phyloP scores from a whole-genome alignment of 2,329 filamentous ascomycete species.

The Hyphodiscus sp. region DNA sequence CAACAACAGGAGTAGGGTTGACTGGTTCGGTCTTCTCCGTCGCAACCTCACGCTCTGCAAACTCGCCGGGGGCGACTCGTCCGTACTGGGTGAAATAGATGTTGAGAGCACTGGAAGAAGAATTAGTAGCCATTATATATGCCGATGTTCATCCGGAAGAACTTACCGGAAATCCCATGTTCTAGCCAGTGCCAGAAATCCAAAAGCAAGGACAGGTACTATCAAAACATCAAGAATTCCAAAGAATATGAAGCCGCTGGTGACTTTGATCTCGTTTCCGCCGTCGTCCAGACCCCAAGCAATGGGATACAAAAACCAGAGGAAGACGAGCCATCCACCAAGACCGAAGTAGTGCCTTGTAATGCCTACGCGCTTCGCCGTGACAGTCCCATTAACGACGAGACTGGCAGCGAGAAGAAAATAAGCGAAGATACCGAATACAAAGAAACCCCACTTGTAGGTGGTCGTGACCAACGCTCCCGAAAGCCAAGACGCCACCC shows the following conservation, averaged over 20 bases:
- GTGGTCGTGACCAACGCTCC: slow-evolving; percentile 52
- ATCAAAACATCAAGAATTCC: slow-evolving; percentile 58
- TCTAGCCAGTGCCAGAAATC: slow-evolving; percentile 10
- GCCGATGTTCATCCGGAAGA: background rate
- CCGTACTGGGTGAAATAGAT: slow-evolving; percentile 26
- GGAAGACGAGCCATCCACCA: slow-evolving; percentile 48
- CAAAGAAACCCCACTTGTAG: slow-evolving; percentile 65
- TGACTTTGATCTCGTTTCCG: slow-evolving; percentile 57
- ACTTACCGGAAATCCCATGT: slow-evolving; percentile 16
- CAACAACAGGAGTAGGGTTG: background rate
- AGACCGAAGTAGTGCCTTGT: slow-evolving; percentile 47
- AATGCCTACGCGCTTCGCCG: slow-evolving; percentile 50
- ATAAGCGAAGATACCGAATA: slow-evolving; percentile 48
- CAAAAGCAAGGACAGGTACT: slow-evolving; percentile 41
- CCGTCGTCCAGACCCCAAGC: slow-evolving; percentile 59
- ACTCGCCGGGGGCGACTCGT: slow-evolving; percentile 11
- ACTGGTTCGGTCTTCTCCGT: background rate
- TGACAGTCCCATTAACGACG: slow-evolving; percentile 45
- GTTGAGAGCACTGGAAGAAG: slow-evolving; percentile 11
- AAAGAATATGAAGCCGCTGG: slow-evolving; percentile 62
- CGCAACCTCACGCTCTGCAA: background rate
- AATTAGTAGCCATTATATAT: background rate
- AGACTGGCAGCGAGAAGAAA: slow-evolving; percentile 55
- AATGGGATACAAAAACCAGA: slow-evolving; percentile 59
- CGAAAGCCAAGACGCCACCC: slow-evolving; percentile 58